Evolutionary conservation across 257 asterid species (phyloP).

Genomic region (Sherardia arvensis): DNA sequence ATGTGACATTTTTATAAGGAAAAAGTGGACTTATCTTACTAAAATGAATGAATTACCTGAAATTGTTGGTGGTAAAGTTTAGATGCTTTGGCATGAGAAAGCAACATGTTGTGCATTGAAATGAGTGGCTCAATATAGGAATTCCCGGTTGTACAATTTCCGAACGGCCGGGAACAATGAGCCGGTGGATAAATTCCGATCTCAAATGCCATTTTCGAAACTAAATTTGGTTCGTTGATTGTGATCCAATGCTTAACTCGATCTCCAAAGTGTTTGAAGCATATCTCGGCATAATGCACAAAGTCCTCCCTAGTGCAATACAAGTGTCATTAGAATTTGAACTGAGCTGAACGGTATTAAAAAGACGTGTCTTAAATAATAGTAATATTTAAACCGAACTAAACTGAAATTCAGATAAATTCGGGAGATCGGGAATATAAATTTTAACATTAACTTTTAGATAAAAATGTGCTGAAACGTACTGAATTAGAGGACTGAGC

Average conservation of each 20-base stretch:
- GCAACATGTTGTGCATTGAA: constrained; percentile 44
- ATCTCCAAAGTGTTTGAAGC: constrained; percentile 56
- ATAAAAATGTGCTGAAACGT: constrained; percentile 10
- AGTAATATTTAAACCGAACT: too few species aligned
- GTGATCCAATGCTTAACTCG: constrained; percentile 70
- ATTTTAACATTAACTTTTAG: too few species aligned
- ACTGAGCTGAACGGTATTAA: too few species aligned
- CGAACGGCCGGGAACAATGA: constrained; percentile 67
- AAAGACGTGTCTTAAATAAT: too few species aligned
- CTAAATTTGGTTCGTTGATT: constrained; percentile 58
- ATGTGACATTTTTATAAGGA: too few species aligned
- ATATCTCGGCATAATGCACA: constrained; percentile 51
- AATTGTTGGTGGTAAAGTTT: constrained; percentile 39
- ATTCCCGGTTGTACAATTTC: constrained; percentile 59
- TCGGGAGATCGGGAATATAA: too few species aligned
- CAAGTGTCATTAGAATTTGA: neutral
- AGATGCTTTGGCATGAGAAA: constrained; percentile 65
- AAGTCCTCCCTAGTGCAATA: constrained; percentile 50
- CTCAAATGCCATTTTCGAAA: constrained; percentile 37
- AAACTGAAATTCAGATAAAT: too few species aligned
- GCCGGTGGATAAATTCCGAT: constrained; percentile 46
- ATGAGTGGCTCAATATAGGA: constrained; percentile 67
- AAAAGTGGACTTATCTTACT: too few species aligned
- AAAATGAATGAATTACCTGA: too few species aligned
- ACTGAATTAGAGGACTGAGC: constrained; percentile 53